These are phyloP conservation scores for Talaromyces albobiverticillius DNA, from an alignment of 2,329 filamentous ascomycete genomes.

Conservation along the genomic window DNA sequence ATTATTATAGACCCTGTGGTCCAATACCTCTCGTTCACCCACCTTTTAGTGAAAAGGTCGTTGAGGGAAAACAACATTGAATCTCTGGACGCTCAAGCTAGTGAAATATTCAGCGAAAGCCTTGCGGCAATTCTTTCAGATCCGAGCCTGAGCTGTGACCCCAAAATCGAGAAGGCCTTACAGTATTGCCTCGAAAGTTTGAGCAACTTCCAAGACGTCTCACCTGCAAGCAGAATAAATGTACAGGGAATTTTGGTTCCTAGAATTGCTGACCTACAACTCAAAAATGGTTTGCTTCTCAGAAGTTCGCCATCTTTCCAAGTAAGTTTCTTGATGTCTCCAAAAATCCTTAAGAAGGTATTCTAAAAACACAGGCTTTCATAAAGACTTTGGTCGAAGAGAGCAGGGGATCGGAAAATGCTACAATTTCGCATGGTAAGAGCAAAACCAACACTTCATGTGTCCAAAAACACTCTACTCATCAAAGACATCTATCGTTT, in stretches of 20 bases:
- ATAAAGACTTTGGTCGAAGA: not conserved
- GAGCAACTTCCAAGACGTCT: slow-evolving; percentile 19
- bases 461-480: not conserved
- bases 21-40: slow-evolving; percentile 26
- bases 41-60: slow-evolving; percentile 21
- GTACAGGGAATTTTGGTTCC: slow-evolving; percentile 27
- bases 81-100: slow-evolving; percentile 25
- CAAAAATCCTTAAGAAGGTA: not conserved
- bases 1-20: slow-evolving; percentile 21
- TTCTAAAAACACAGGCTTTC: not conserved
- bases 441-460: not conserved
- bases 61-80: slow-evolving; percentile 19
- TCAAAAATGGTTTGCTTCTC: slow-evolving; percentile 18
- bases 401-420: not conserved
- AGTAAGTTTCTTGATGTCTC: slow-evolving; percentile 23
- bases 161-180: slow-evolving; percentile 29
- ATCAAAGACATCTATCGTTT: not conserved
- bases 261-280: slow-evolving; percentile 23
- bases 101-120: slow-evolving; percentile 29
- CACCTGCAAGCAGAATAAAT: slow-evolving; percentile 19
- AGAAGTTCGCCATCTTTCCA: slow-evolving; percentile 29
- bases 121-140: slow-evolving; percentile 29
- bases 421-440: slow-evolving; percentile 3
- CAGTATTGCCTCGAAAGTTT: slow-evolving; percentile 28
- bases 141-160: slow-evolving; percentile 20